Base-by-base conservation (phyloP, 345 rosid species). In the Laguncularia racemosa region DNA sequence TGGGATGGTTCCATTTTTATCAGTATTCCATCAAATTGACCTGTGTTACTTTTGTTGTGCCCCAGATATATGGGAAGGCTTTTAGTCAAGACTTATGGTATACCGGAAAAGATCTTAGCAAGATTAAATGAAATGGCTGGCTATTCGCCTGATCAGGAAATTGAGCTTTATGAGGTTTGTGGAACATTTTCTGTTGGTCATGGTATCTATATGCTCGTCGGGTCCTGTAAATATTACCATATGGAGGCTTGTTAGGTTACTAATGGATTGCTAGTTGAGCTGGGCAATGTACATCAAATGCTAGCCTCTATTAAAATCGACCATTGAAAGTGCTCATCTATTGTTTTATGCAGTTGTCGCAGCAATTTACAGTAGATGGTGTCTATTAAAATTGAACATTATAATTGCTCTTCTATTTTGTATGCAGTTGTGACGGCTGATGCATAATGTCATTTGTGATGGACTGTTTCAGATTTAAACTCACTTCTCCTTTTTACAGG, bases 91-190 rank as follows among this genome's bases (percentile, higher is more conserved):
- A 67, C 78, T 55, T 51, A 73, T 20, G 67, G 83, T 51, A 83
- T 78, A 69, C 89, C 89, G 6, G 21, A 63, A 16, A 84, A 85
- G 56, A 73, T 81, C 62, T 61, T 85, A 58, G 60, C 79, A 61
- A 85, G 76, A 62, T 73, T 85, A 53, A 85, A 83, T 73, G 76
- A 78, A 69, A 76, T 85, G 93, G 93, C 82, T 54, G 93, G 85
- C 20, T 81, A 78, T 70, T 62, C 76, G 51, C 77, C 81, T 45
- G 82, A 81, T 59, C 83, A 85, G 64, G 89, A 80, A 59, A 85
- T 85, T 48, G 78, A 85, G 45, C 93, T 85, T 48, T 85, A 69
- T 53, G 89, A 85, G 89, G 93, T 83, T 64, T 65, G 82, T 71
- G 20, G 18, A 46, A 13, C 48, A 23, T 49, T 44, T n/a, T 21